Base-by-base conservation (phyloP, 1,139 yeast species). In the Sugiyamaella paludigena region DNA sequence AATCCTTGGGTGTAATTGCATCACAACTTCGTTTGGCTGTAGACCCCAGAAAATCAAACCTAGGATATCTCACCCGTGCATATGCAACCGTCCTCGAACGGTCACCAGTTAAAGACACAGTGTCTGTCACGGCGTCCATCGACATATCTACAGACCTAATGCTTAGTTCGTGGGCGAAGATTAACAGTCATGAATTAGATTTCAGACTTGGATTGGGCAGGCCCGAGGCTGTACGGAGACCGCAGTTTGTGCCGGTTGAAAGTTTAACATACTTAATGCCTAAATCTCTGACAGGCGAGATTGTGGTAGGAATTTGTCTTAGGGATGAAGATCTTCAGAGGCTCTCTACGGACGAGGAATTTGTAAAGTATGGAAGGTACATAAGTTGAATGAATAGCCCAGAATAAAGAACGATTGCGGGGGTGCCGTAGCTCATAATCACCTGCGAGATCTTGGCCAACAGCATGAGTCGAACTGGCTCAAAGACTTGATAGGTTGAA, bases 131-230 rank as follows among this genome's bases (percentile, higher is more conserved):
- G 10, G 50, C 52, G 2, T 13, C 39, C 2, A 19, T 51, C 19
- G 49, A 52, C 26, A 11, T 40, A 1, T 6, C 45, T 1, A 29
- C 34, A 16, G 58, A 43, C 27, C 30, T 55, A 16, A 48, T 47
- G 50, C 38, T 55, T 2, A 55, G 58, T 36, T 55, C 58, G 9
- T 55, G 58, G 58, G 45, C 53, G 12, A 52, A 50, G 38, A 43
- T 41, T 10, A 31, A 48, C 26, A 40, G 39, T 32, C 48, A 48
- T 30, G 41, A 35, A 6, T 43, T 54, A 2, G 58, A 55, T 36
- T 54, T 55, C 42, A 43, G 40, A 38, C 44, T 55, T 2, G 51
- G 50, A 9, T 40, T 54, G 16, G 58, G 58, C 8, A 51, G 31
- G 16, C 58, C 58, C 2, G 50, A 40, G 33, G 37, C 49, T 4